A percentile compares a stretch with the other conserved stretches of the same genome.
These are phyloP conservation scores for Leccinum griseonigrum DNA, from an alignment of 1,284 basidiomycete genomes.

Conservation along the genomic window DNA sequence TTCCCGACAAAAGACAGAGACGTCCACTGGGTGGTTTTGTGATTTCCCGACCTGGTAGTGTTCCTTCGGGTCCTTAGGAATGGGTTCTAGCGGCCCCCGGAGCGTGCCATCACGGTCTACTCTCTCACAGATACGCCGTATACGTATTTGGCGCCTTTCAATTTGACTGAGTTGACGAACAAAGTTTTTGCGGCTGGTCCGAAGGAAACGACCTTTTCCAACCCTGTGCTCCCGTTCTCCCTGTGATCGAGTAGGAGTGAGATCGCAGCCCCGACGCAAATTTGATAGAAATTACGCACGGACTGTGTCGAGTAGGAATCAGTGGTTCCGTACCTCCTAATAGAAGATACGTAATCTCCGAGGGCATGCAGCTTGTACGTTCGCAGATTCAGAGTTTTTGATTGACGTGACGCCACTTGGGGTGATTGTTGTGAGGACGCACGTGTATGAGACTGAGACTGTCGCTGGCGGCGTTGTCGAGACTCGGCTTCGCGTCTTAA, in stretches of 20 bases:
- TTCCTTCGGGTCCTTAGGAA: background rate
- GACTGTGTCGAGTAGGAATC: background rate
- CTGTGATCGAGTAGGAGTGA: background rate
- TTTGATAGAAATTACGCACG: background rate
- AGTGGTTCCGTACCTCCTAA: background rate
- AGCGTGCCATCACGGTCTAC: background rate
- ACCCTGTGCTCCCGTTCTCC: background rate
- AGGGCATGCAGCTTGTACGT: background rate
- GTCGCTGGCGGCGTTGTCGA: background rate
- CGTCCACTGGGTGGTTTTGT: background rate
- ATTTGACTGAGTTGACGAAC: background rate
- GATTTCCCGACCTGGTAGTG: background rate
- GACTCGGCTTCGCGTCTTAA: background rate
- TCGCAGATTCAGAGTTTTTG: background rate
- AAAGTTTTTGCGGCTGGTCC: background rate
- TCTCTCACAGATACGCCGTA: background rate
- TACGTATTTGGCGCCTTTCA: background rate
- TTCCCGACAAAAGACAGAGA: background rate
- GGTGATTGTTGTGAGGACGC: background rate
- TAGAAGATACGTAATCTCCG: background rate
- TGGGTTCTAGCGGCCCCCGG: background rate
- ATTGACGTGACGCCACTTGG: background rate
- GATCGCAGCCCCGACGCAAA: background rate
- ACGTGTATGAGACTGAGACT: background rate
- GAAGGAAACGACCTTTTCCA: background rate